Evolutionary conservation across 2,329 filamentous ascomycete species (phyloP), one percentile per base, ranked within the genome.

Genomic region (Metarhizium humberi): DNA sequence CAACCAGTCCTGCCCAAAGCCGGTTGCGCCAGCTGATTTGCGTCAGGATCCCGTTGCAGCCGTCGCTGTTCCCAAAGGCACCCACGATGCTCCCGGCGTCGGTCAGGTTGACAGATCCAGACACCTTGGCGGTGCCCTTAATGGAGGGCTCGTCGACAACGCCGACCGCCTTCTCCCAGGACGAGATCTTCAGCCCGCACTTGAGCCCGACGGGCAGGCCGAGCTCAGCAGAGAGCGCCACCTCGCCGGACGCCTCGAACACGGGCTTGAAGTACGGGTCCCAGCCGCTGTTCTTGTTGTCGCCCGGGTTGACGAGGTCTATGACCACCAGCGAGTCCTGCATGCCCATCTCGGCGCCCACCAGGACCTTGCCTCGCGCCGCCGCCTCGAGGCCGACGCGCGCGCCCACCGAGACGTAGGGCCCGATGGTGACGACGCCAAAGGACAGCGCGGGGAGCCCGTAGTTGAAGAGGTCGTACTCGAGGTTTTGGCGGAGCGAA

Each of bases 151-250:
- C 64, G 43, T 65, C 62, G 18, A 64, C 51, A 3, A 67, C 38
- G 1, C 62, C 63, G 7, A 64, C 56, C 5, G 57, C 56, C 36
- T 57, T 59, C 5, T 63, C 57, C 50, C 59, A 65, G 3, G 48
- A 51, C 14, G 53, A 52, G 20, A 68, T 59, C 46, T 62, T 56
- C 34, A 66, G 34, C 32, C 62, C 62, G 47, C 58, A 62, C 36
- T 64, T 60, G 43, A 69, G 43, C 20, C 60, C 61, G 16, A 69
- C 51, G 6, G 68, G 67, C 18, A 69, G 58, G 13, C 61, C 66
- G 3, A 69, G 60, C 32, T 57, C 53, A 3, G 65, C 66, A 3
- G 62, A 59, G 10, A 66, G 49, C 46, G 52, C 57, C 25, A 69
- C 32, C 11, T 65, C 54, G 14, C 67, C 67, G 14, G 62, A 54